phyloP scores from a whole-genome alignment of 768 basidiomycete species.

The Suillus cothurnatus region DNA sequence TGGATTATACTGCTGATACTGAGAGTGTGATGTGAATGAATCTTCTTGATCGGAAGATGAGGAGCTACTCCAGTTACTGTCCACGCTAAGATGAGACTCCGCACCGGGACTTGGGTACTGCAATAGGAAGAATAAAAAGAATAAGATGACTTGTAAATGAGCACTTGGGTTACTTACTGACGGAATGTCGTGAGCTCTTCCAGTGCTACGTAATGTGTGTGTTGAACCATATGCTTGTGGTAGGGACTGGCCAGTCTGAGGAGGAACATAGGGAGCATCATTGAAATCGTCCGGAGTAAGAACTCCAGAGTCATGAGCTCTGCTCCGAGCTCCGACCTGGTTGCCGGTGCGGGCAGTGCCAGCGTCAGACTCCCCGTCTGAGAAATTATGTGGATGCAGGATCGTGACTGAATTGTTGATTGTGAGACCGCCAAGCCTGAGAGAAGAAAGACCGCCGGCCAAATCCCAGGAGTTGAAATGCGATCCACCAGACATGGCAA shows the following conservation, averaged over 20 bases:
- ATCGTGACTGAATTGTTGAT: slow-evolving; percentile 13
- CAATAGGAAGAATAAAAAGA: slow-evolving; percentile 13
- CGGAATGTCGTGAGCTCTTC: slow-evolving; percentile 16
- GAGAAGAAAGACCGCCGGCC: slow-evolving; percentile 13
- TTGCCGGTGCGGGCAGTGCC: slow-evolving; percentile 16
- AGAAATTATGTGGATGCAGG: slow-evolving; percentile 16
- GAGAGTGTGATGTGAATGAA: slow-evolving; percentile 11
- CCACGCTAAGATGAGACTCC: slow-evolving; percentile 23
- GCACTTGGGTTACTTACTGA: slow-evolving; percentile 15
- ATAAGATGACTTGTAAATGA: not conserved
- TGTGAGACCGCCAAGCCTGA: slow-evolving; percentile 21
- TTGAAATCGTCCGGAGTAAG: slow-evolving; percentile 25
- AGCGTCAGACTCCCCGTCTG: slow-evolving; percentile 25
- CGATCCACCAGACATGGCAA: slow-evolving; percentile 27
- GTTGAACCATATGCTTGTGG: slow-evolving; percentile 18
- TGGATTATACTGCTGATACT: slow-evolving; percentile 15
- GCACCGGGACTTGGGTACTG: slow-evolving; percentile 26
- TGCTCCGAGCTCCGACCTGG: slow-evolving; percentile 20
- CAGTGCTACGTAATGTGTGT: slow-evolving; percentile 12
- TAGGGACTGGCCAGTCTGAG: slow-evolving; percentile 23
- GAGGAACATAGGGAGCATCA: slow-evolving; percentile 34
- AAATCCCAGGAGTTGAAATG: slow-evolving; percentile 16
- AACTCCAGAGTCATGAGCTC: slow-evolving; percentile 13
- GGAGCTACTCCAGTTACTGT: slow-evolving; percentile 30
- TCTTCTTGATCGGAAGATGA: slow-evolving; percentile 22